Base-by-base conservation (phyloP, 805 yeast species). In the Blastobotrys muscicola region DNA sequence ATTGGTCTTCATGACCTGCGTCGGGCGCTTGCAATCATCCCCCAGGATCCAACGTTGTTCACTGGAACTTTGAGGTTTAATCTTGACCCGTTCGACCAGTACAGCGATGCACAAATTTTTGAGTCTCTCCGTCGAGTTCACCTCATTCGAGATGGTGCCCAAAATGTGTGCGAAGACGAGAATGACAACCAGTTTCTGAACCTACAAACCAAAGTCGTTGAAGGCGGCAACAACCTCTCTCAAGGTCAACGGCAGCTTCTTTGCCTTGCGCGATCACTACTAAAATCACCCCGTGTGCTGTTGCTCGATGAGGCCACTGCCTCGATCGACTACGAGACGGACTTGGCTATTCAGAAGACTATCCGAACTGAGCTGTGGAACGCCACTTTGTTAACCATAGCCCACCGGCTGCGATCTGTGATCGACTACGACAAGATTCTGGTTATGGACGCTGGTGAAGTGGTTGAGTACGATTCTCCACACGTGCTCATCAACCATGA, bases 161-260 rank as follows among this genome's bases (percentile, higher is more conserved):
- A 20, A 20, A 6, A 20, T 4, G 6, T 20, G 26, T 4, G 26
- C 26, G 51, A 55, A 2, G 61, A 14, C 5, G 35, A 37, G 4
- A 15, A 16, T 5, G 20, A 23, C 26, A 11, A 33, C 15, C 12
- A 31, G 13, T 82, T 82, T 61, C 65, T 72, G 52, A 72, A 80
- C 48, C 66, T 82, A 48, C 69, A 67, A 12, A 65, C 69, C 11
- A 50, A 71, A 20, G 67, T 83, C 12, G 63, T 72, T 14, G 94
- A 85, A 58, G 80, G 85, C 41, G 95, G 95, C 7, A 61, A 78
- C 14, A 87, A 86, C 59, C 64, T 87, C 46, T 84, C 94, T 5
- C 82, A 82, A 41, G 95, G 96, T 11, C 95, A 87, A 63, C 74
- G 85, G 51, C 96, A 86, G 61, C 66, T 86, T 46, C 66, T 86